phyloP scores from a whole-genome alignment of 2,329 filamentous ascomycete genomes.

The Microdochium bolleyi region DNA sequence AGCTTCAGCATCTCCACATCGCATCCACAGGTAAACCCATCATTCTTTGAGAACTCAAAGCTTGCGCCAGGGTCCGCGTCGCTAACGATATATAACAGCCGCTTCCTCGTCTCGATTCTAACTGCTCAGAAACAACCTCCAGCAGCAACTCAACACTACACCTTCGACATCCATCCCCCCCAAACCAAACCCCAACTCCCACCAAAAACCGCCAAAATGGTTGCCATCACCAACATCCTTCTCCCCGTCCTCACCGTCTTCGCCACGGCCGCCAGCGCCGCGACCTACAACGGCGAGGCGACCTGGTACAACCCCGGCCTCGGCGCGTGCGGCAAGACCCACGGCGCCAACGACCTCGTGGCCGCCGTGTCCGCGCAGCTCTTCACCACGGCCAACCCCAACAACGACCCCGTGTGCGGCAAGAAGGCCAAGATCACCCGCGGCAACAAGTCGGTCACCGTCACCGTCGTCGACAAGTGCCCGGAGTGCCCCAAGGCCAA shows the following conservation, averaged over 20 bases:
- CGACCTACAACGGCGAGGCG: constrained; percentile 47
- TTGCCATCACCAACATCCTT: background rate
- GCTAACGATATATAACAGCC: background rate
- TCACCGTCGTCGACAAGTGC: constrained; percentile 56
- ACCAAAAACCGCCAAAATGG: background rate
- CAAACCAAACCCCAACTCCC: background rate
- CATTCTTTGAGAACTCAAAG: background rate
- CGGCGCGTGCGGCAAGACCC: constrained; percentile 53
- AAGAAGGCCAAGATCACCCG: constrained; percentile 46
- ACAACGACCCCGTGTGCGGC: constrained; percentile 55
- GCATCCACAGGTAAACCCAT: background rate
- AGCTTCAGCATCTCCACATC: background rate
- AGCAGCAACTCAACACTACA: no score
- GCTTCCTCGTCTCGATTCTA: background rate
- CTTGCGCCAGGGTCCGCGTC: background rate
- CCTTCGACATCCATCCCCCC: background rate
- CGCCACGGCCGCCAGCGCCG: background rate
- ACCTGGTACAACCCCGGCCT: constrained; percentile 54
- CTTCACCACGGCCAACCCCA: constrained; percentile 52
- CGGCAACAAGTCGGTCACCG: constrained; percentile 40
- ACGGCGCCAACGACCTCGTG: constrained; percentile 41
- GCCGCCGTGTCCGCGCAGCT: constrained; percentile 52
- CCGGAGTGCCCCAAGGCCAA: constrained; percentile 20
- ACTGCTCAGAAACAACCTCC: background rate
- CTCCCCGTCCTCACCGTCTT: background rate